phyloP scores from a whole-genome alignment of 306 rosid species.

The Trifolium dubium region DNA sequence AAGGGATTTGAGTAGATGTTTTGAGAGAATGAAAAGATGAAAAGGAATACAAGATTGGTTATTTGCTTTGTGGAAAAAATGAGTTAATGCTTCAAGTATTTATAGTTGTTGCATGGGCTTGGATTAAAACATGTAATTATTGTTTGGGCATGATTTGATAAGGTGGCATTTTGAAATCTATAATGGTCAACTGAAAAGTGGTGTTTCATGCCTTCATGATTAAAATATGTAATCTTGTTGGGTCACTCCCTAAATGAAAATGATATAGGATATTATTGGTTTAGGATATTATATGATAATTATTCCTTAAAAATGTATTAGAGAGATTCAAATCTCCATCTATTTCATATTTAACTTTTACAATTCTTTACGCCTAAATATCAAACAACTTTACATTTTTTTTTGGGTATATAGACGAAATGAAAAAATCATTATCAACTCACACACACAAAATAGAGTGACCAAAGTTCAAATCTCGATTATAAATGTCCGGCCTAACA shows the following conservation, averaged over 20 bases:
- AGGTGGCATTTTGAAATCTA: constrained; percentile 13
- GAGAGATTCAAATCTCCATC: too few relatives aligned
- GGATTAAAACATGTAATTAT: constrained; percentile 1
- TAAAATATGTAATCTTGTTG: not conserved
- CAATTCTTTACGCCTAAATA: too few relatives aligned
- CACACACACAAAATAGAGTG: too few relatives aligned
- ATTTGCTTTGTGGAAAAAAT: constrained; percentile 33
- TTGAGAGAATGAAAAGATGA: not conserved
- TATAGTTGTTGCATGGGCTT: constrained; percentile 46
- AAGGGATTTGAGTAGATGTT: constrained; percentile 5
- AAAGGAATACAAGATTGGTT: constrained; percentile 3
- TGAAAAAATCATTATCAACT: too few relatives aligned
- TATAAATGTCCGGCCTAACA: too few relatives aligned
- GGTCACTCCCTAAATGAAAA: not conserved
- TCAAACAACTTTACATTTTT: too few relatives aligned
- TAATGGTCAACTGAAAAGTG: constrained; percentile 34
- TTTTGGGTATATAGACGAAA: too few relatives aligned
- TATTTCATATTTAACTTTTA: too few relatives aligned
- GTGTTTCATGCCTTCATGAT: constrained; percentile 50
- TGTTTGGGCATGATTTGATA: not conserved
- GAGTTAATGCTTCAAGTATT: constrained; percentile 33
- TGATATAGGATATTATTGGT: not conserved
- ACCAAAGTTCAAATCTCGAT: too few relatives aligned
- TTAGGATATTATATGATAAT: too few relatives aligned
- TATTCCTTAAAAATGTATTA: too few relatives aligned